Evolutionary conservation across 176 grass and related monocot species (phyloP), one percentile per base, ranked within the genome.

Genomic region (Hordeum marinum): DNA sequence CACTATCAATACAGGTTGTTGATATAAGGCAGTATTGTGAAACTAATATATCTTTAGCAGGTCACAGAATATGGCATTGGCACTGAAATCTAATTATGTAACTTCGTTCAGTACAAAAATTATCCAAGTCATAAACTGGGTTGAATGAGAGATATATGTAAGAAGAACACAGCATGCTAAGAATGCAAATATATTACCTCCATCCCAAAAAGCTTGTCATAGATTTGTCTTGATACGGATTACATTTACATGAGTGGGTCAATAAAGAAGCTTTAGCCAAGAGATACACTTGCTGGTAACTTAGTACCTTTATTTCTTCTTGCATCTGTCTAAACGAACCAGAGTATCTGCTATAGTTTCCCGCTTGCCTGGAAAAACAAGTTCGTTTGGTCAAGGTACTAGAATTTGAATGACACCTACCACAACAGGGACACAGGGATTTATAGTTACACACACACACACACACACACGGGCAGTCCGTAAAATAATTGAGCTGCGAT

Each of bases 281-380:
- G 10, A 55, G 4, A 31, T 26, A 0, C 35, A 63, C 73, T 20
- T 5, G 65, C 29, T 63, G 4, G 52, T 36, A 76, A 58, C 21
- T 36, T 61, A 34, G n/a, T 41, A 61, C 32, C 23, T 86, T 71
- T 43, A 87, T 15, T 65, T 74, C 37, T 13, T 80, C 23, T 57
- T 39, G 24, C 7, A 17, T 6, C 45, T 11, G 42, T 66, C 69
- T 31, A 20, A 43, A 58, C 78, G 78, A 75, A 87, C 85, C 20
- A 87, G 63, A 9, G 80, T 48, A 35, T 80, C 85, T 23, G 85
- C 79, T 9, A 87, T 32, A 75, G 42, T 68, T 75, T 55, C 66
- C 54, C 24, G 1, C 8, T 71, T 87, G 69, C 21, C 70, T 82
- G 0, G 36, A 41, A 75, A 32, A 73, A 52, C 4, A n/a, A n/a